phyloP scores from a whole-genome alignment of 805 yeast genomes.

The Candida maesae region DNA sequence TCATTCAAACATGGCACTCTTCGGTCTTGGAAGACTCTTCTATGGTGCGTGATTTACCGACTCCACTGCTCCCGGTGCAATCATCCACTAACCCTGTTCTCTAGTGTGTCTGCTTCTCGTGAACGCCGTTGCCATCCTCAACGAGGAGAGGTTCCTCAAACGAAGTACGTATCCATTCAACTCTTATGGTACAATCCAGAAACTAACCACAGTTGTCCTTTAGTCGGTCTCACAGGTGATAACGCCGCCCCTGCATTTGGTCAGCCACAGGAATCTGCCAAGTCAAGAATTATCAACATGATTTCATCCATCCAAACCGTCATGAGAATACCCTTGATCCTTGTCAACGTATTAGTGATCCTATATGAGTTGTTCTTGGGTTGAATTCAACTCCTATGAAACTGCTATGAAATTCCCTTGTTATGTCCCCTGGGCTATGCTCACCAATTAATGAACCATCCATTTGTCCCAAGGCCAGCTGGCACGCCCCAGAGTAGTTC shows the following conservation, averaged over 20 bases:
- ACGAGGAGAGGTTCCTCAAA: slow-evolving; percentile 75
- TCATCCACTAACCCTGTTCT: not conserved
- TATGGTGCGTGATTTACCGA: slow-evolving; percentile 45
- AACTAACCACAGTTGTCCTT: too few relatives aligned
- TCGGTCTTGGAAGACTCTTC: slow-evolving; percentile 57
- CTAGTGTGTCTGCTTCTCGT: slow-evolving; percentile 47
- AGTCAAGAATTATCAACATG: slow-evolving; percentile 56
- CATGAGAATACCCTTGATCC: slow-evolving; percentile 70
- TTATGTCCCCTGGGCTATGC: slow-evolving; percentile 8
- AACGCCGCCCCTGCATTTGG: slow-evolving; percentile 40
- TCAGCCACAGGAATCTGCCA: slow-evolving; percentile 43
- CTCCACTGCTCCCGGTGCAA: slow-evolving; percentile 2
- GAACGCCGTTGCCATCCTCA: slow-evolving; percentile 73
- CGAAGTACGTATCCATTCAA: slow-evolving; percentile 40
- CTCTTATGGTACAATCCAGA: too few relatives aligned
- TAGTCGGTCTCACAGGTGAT: slow-evolving; percentile 41
- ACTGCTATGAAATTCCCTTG: not conserved
- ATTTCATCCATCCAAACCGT: slow-evolving; percentile 74
- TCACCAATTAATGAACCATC: slow-evolving; percentile 6
- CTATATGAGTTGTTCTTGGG: slow-evolving; percentile 69
- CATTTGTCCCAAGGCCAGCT: too few relatives aligned
- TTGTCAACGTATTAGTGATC: slow-evolving; percentile 61
- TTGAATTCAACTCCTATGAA: slow-evolving; percentile 27
- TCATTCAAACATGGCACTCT: slow-evolving; percentile 33
- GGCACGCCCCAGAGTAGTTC: too few relatives aligned